A percentile compares a stretch with the other conserved stretches of the same genome.
These are phyloP conservation scores for Pleurotus giganteus DNA, from an alignment of 768 basidiomycete genomes.

Conservation along the genomic window DNA sequence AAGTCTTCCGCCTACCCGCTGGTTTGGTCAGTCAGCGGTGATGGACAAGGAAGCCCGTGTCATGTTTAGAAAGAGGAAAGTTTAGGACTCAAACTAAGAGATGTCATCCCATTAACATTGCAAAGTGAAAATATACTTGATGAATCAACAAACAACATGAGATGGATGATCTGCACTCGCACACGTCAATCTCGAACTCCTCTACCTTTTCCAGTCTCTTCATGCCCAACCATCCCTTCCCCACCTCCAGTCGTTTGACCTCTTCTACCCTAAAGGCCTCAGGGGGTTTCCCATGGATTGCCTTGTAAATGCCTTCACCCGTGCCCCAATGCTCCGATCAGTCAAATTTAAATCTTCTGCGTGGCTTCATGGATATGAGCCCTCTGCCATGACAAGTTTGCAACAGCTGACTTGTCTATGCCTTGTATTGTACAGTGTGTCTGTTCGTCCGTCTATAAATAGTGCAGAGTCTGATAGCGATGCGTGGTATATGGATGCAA, in stretches of 20 bases:
- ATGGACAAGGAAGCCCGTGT: conserved; percentile 6
- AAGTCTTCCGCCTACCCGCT: not conserved
- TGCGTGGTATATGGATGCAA: too few relatives aligned
- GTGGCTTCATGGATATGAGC: too few relatives aligned
- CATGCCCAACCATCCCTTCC: conserved; percentile 16
- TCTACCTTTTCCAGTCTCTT: conserved; percentile 28
- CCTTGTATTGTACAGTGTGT: too few relatives aligned
- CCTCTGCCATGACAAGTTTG: too few relatives aligned
- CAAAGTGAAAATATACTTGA: not conserved
- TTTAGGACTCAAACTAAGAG: not conserved
- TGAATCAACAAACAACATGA: not conserved
- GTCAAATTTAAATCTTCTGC: not conserved
- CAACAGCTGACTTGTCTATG: too few relatives aligned
- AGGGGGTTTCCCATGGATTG: not conserved
- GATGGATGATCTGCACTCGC: too few relatives aligned
- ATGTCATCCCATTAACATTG: not conserved
- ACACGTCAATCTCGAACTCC: conserved; percentile 22
- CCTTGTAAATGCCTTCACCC: not conserved
- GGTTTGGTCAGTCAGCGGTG: not conserved
- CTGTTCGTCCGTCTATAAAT: too few relatives aligned
- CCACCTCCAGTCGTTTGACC: not conserved
- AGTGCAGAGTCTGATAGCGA: too few relatives aligned
- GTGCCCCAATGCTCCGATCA: not conserved
- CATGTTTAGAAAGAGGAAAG: conserved; percentile 9
- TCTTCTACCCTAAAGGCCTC: not conserved